Evolutionary conservation across 495 filamentous ascomycete genomes (phyloP), one percentile per base, ranked within the genome.

Genomic region (Aspergillus kassunensis): DNA sequence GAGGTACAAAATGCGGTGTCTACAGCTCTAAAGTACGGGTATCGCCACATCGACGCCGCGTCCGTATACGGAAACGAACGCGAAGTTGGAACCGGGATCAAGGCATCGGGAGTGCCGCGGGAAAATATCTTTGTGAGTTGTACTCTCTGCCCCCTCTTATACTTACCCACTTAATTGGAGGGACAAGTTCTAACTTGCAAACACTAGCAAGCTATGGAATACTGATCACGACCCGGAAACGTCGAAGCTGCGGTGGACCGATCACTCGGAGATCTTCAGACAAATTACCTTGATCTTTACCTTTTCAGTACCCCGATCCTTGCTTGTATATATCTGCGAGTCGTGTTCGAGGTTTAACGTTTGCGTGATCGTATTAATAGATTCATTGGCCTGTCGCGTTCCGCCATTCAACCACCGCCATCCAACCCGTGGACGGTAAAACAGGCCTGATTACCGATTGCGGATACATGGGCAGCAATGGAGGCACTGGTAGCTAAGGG

Each of bases 211-310:
- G 19, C 34, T 62, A 16, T 62, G 59, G 91, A 64, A 76, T 75
- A 29, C 72, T 72, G n/a, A 73, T 56, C 40, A 82, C 73, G 49
- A 75, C 74, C 13, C 56, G 11, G 57, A 67, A 75, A 89, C 36
- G 79, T 84, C 55, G 68, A 77, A 10, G 60, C 58, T 18, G 79
- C 83, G 10, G 78, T 92, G 49, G 72, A 77, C 24, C 67, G 62
- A 13, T 89, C 86, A 15, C 77, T 92, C 53, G 72, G 81, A 55
- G 85, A 84, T 54, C 73, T 92, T n/a, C 78, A 81, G 16, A 61
- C 89, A 31, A 82, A 86, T 30, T 89, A 91, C 68, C 82, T 92
- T 4, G 88, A 92, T 66, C 73, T 88, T 57, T 90, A 90, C 66
- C 75, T 59, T 16, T 53, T 62, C 25, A 30, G 57, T 44, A 27